Evolutionary conservation across 345 rosid genomes (phyloP), one percentile per base, ranked within the genome.

Genomic region (Murraya paniculata): DNA sequence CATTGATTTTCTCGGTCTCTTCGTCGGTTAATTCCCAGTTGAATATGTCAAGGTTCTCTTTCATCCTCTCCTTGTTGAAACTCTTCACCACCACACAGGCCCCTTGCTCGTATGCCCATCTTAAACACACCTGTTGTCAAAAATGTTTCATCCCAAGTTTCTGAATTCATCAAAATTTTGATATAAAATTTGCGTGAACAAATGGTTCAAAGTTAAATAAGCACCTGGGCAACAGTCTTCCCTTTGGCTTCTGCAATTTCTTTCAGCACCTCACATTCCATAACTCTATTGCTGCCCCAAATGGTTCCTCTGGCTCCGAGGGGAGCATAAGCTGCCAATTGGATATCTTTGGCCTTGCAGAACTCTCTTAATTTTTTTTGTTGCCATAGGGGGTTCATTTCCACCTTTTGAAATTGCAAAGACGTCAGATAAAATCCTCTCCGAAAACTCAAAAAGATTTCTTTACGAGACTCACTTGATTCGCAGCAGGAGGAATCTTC

Each of bases 331-430:
- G 93, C 93, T 11, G 90, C 84, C 75, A 91, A 59, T 24, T 82
- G 77, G 31, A 95, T 81, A 18, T 86, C 90, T 5, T 90, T 88
- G 7, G 60, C 82, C 62, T 85, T 80, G 78, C 93, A 93, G 82
- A 91, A 84, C 62, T 90, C 91, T 77, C 82, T 89, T 18, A 90
- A 83, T 74, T 86, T 86, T 73, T 80, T 89, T 73, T 94, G 98
- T 84, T 91, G 94, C 97, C 97, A 93, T 9, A 89, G 71, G 64
- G 98, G 98, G 88, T 90, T 91, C 71, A 93, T 62, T 84, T 95
- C 98, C 84, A 95, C 98, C 98, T 90, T 82, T 76, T 62, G 58
- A 78, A 16, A 55, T 56, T 30, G 57, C 41, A 67, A 68, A 53
- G 30, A 39, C 6, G 56, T 59, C 50, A 57, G 50, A 45, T 45